Base-by-base conservation (phyloP, 2,329 filamentous ascomycete species). In the Cladosporium sp. region DNA sequence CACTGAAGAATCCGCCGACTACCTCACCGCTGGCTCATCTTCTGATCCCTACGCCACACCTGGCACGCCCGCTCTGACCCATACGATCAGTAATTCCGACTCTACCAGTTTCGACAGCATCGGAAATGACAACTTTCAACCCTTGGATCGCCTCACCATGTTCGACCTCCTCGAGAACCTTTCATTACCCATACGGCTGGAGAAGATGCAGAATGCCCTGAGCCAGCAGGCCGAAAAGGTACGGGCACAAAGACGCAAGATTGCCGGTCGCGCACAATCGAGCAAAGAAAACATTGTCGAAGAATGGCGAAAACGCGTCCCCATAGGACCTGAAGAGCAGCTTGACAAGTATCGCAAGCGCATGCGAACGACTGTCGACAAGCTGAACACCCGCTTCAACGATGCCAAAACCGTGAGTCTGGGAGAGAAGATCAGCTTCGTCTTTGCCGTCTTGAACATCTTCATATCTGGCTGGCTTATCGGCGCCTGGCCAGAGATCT, bases 401-500 rank as follows among this genome's bases (percentile, higher is more conserved):
- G 88, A 96, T 64, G 89, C 88, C 15, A 89, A 89, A 63, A 85
- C 83, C 7, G 90, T 99, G 60, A 96, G 90, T 1, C 71, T 88
- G 43, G 84, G 91, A 52, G 93, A 99, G 73, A 99, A 99, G 77
- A 76, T 95, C 43, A 91, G 92, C 5, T 99, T 99, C 70, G 96
- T 99, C 56, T 92, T 84, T 54, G 93, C 90, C 62, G 91, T 96
- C 59, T 82, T 96, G 73, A 99, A 99, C 72, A 93, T 99, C 68
- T 95, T 99, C 71, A 84, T 97, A 66, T 95, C 89, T 58, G 93
- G 92, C 52, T 97, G 96, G 68, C 75, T 99, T 41, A 87, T 99
- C 47, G 93, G 93, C 54, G 89, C 83, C 24, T 85, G 79, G 61
- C 90, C 93, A 1, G 78, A 95, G 61, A 86, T 83, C 68, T 96